These are phyloP conservation scores for Fusarium poae DNA, from an alignment of 2,329 filamentous ascomycete genomes.

Conservation along the genomic window DNA sequence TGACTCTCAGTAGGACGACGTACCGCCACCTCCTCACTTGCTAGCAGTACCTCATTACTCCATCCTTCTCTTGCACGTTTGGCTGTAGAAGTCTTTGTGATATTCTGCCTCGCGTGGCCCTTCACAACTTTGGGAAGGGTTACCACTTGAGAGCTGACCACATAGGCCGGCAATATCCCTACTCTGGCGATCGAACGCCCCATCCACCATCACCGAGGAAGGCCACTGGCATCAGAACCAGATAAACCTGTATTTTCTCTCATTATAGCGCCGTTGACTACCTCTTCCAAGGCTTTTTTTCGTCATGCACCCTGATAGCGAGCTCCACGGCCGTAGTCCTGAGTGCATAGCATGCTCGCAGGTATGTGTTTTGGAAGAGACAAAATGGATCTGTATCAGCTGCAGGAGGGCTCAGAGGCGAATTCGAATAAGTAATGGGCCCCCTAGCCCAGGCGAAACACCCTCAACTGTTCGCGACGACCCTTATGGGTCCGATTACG, in stretches of 20 bases:
- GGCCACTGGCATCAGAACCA: background rate
- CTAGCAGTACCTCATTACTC: too few species aligned
- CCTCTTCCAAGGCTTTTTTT: background rate
- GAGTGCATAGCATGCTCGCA: slow-evolving; percentile 4
- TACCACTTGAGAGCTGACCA: background rate
- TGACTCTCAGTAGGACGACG: background rate
- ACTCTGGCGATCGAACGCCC: background rate
- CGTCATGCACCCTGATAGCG: slow-evolving; percentile 1
- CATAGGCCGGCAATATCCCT: background rate
- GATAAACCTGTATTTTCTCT: background rate
- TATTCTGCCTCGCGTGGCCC: background rate
- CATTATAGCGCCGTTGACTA: background rate
- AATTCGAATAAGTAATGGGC: too few species aligned
- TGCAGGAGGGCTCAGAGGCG: background rate
- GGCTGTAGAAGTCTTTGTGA: background rate
- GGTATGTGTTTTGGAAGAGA: background rate
- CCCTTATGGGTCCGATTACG: background rate
- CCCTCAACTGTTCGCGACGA: background rate
- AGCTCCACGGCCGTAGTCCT: background rate
- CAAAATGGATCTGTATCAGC: background rate
- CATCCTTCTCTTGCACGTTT: background rate
- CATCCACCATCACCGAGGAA: background rate
- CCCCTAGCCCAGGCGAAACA: background rate
- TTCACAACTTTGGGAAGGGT: background rate
- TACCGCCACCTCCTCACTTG: background rate